Base-by-base conservation (phyloP, 2,329 filamentous ascomycete genomes). In the Trichothecium roseum region DNA sequence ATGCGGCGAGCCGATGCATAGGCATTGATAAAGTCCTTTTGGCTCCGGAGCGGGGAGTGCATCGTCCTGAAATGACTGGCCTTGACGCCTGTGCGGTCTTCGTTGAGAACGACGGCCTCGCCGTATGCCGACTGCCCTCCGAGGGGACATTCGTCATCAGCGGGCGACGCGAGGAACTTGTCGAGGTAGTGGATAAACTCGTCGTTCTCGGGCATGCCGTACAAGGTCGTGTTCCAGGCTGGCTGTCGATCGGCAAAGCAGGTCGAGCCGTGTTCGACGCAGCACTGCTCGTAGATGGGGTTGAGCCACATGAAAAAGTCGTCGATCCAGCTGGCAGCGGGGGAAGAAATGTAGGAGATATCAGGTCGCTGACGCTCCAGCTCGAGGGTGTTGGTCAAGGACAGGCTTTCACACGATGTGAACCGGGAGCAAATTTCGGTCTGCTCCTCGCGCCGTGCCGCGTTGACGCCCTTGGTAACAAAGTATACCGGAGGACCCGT, bases 271-370 rank as follows among this genome's bases (percentile, higher is more conserved):
- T 76, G 53, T 40, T 89, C 79, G 27, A 83, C 69, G 48, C 84
- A 95, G 62, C 72, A 79, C 34, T 71, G 63, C 30, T 87, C 82
- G 16, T 63, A 60, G 30, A 85, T 73, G 0, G 91, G 91, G 47
- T 96, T 94, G n/a, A 96, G 66, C 89, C 91, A 98, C 40, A 85
- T 72, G 60, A 96, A 86, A 61, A 86, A 96, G 53, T 98, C 91
- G 45, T 98, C 91, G 14, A 98, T 74, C 91, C 91, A 98, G 56
- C 84, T 95, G 3, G 93, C 91, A 1, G 89, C 80, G 0, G 87
- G 83, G 8, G 88, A 80, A 6, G 86, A 74, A 45, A 98, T 85
- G 56, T 87, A 96, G 1, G 87, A 95, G 2, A 89, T 68, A 6
- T 93, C 75, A 0, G 87, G 73, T 27, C 91, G 77, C 62, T 95